phyloP scores from a whole-genome alignment of 768 basidiomycete genomes.

The Boletellus ananiceps region DNA sequence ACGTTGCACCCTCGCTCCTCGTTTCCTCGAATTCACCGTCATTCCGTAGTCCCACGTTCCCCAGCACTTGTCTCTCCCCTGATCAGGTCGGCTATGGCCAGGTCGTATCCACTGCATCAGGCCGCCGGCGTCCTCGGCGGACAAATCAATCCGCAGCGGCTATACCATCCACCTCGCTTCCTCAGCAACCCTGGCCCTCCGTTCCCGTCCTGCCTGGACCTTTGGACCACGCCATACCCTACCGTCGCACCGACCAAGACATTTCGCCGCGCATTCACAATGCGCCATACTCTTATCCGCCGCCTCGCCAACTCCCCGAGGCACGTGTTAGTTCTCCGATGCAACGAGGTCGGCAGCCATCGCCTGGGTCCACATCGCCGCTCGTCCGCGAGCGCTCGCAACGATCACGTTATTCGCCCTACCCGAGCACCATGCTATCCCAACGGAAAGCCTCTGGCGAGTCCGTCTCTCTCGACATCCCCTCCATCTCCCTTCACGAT shows the following conservation, averaged over 20 bases:
- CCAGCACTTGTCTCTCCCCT: constrained; percentile 76
- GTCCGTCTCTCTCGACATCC: constrained; percentile 33
- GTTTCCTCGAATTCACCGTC: constrained; percentile 15
- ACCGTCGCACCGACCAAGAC: constrained; percentile 24
- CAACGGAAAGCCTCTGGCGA: constrained; percentile 26
- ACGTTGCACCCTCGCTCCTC: constrained; percentile 12
- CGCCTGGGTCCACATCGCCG: constrained; percentile 24
- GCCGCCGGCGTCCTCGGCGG: constrained; percentile 59
- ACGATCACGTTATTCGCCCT: constrained; percentile 42
- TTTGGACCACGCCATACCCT: constrained; percentile 17
- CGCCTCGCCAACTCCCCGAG: constrained; percentile 26
- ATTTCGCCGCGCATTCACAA: constrained; percentile 24
- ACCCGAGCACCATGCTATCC: constrained; percentile 31
- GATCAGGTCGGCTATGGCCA: constrained; percentile 87
- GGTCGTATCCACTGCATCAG: constrained; percentile 58
- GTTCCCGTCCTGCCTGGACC: constrained; percentile 34
- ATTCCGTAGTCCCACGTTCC: constrained; percentile 67
- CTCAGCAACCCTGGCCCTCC: constrained; percentile 45
- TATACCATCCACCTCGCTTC: constrained; percentile 28
- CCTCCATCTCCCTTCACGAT: constrained; percentile 34
- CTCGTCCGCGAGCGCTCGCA: constrained; percentile 22
- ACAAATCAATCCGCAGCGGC: constrained; percentile 39
- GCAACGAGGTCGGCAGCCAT: constrained; percentile 27
- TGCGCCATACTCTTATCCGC: constrained; percentile 28
- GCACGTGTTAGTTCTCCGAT: constrained; percentile 28